Conservation (phyloP, 768 basidiomycete species). For the Russula lepida region DNA sequence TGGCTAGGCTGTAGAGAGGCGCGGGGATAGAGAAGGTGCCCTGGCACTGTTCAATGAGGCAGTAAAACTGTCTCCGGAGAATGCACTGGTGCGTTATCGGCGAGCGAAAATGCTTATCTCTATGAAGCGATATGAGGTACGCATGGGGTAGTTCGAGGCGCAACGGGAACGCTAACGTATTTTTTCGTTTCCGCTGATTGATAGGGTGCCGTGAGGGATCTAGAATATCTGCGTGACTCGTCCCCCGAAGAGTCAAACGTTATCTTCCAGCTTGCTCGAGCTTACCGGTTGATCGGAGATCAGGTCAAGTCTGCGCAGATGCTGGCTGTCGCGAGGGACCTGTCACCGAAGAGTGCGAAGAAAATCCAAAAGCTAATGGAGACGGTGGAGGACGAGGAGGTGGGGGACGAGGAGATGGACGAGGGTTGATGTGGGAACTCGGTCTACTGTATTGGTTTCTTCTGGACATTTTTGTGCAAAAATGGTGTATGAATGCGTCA, state of each 20-base stretch:
- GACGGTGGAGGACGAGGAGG: slow-evolving; percentile 53
- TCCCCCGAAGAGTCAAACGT: slow-evolving; percentile 97
- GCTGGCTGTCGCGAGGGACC: slow-evolving; percentile 86
- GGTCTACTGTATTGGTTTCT: slow-evolving; percentile 2
- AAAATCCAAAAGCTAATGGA: slow-evolving; percentile 78
- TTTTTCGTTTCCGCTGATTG: not conserved
- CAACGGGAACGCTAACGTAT: slow-evolving; percentile 20
- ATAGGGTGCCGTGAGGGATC: slow-evolving; percentile 73
- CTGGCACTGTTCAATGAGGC: slow-evolving; percentile 77
- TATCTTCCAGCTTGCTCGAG: slow-evolving; percentile 89
- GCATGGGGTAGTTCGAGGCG: slow-evolving; percentile 25
- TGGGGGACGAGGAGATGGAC: slow-evolving; percentile 61
- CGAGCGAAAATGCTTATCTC: slow-evolving; percentile 86
- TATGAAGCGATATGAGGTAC: slow-evolving; percentile 74
- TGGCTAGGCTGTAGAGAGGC: slow-evolving; percentile 75
- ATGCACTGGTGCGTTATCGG: slow-evolving; percentile 90
- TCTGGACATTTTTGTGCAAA: slow-evolving; percentile 2
- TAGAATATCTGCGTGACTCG: slow-evolving; percentile 68
- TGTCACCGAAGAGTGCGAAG: slow-evolving; percentile 81
- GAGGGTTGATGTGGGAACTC: slow-evolving; percentile 41
- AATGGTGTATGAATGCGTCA: slow-evolving; percentile 8
- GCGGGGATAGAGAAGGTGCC: slow-evolving; percentile 68
- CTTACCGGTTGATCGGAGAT: slow-evolving; percentile 77
- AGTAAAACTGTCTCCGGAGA: slow-evolving; percentile 69
- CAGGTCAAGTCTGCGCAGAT: slow-evolving; percentile 71